phyloP scores from a whole-genome alignment of 345 rosid genomes.

The Euphorbia peplus region DNA sequence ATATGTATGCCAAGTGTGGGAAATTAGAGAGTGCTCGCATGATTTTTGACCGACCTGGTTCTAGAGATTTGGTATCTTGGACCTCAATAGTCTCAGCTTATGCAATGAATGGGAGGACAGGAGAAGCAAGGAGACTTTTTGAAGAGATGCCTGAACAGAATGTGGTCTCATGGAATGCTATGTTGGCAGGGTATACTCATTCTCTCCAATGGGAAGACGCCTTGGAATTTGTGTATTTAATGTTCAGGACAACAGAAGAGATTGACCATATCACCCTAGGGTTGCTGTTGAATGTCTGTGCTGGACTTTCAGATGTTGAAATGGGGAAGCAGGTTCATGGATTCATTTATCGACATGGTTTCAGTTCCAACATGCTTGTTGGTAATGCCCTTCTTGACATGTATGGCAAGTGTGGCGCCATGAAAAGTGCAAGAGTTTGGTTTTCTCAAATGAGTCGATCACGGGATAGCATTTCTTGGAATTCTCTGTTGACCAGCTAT shows the following conservation, averaged over 20 bases:
- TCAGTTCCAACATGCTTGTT: slow-evolving; percentile 43
- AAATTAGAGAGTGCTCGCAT: slow-evolving; percentile 54
- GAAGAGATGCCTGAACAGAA: slow-evolving; percentile 72
- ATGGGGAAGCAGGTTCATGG: slow-evolving; percentile 81
- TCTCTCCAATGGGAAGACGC: slow-evolving; percentile 64
- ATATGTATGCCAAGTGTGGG: slow-evolving; percentile 67
- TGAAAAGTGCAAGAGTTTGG: slow-evolving; percentile 48
- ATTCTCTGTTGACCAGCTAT: slow-evolving; percentile 63
- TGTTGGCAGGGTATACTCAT: slow-evolving; percentile 70
- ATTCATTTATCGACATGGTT: slow-evolving; percentile 55
- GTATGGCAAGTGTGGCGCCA: slow-evolving; percentile 62
- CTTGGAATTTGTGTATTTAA: slow-evolving; percentile 41
- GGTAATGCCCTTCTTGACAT: slow-evolving; percentile 73
- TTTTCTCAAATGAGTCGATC: slow-evolving; percentile 63
- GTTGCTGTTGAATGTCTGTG: slow-evolving; percentile 55
- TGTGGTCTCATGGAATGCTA: slow-evolving; percentile 76
- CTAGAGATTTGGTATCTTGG: slow-evolving; percentile 61
- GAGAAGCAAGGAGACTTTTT: slow-evolving; percentile 69
- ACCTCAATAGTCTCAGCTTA: slow-evolving; percentile 69
- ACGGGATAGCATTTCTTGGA: slow-evolving; percentile 77
- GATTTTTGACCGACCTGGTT: slow-evolving; percentile 50
- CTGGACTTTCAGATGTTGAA: slow-evolving; percentile 67
- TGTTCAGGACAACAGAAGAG: slow-evolving; percentile 44
- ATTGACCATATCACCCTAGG: slow-evolving; percentile 62
- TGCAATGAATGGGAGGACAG: slow-evolving; percentile 53